Base-by-base conservation (phyloP, 192 early-diverging fungal genomes). In the Physocladia obscura region DNA sequence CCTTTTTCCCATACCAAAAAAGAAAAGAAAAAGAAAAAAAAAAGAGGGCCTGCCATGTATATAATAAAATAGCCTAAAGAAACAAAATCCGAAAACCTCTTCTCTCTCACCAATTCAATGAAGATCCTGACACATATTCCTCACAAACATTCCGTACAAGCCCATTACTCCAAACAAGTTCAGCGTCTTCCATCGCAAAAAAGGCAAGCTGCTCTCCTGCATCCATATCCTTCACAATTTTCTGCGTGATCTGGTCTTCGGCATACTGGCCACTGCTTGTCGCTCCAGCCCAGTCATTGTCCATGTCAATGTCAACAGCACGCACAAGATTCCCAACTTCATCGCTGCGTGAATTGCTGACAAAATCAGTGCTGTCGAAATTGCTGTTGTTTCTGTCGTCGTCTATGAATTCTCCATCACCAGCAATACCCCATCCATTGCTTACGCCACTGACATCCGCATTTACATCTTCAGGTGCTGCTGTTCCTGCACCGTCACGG, bases 151-250 rank as follows among this genome's bases (percentile, higher is more conserved):
- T 72, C 39, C 47, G 19, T 2, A 75, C 70, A 1, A 69, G 34
- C 2, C 40, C 22, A 65, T 73, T 75, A 44, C 50, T 64, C 77
- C 77, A 79, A 37, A 75, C 77, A 55, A 79, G 54, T 60, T 79
- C 77, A 2, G 73, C 70, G 22, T 67, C 77, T 37, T 57, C 69
- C 39, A 69, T 54, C 13, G 57, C 69, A 71, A 78, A 71, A 51
- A 78, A 24, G 29, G 77, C 72, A 21, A 78, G 59, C 39, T 69
- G 72, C 48, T 72, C 70, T n/a, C 39, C 61, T 30, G 70, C 70
- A 32, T 72, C 70, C 60, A 72, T 52, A n/a, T 72, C 49, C 50
- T 30, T 50, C 47, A 72, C 70, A n/a, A 50, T 50, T 21, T n/a
- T 22, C 30, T 70, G 57, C 56, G 35, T 44, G 1, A 27, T 57